Evolutionary conservation across 108 stramenopile genomes (phyloP), one percentile per base, ranked within the genome.

Genomic region (Cyclotella distinguenda): DNA sequence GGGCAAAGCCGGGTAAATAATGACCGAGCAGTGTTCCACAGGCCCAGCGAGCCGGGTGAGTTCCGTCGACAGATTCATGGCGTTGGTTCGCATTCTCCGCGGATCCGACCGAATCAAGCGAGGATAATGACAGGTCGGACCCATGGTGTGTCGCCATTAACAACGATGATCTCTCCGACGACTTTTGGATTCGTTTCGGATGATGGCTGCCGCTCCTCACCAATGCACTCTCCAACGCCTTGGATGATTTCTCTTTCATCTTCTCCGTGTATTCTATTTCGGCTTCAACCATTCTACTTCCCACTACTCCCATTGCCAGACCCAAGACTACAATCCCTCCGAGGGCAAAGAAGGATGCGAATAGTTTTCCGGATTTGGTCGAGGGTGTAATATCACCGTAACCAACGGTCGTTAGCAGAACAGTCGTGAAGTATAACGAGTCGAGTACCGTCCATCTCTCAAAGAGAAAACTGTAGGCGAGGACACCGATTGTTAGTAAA

Each of bases 381-480:
- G 1, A 34, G 3, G 39, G 26, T 4, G 43, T 43, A 19, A 86
- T 74, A 68, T 90, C 89, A 3, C 89, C 89, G 63, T 86, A 90
- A n/a, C 86, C 90, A 4, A 88, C 83, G n/a, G 87, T 91, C 16
- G 83, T 86, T 33, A 86, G 62, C 19, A 81, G 72, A 19, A 78
- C 70, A 49, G 84, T 64, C 18, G 80, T 62, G 65, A 77, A 88
- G 51, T 88, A 88, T 16, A 84, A 31, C 13, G 83, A 64, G 32
- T 65, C 54, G 15, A 74, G 25, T 23, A 74, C 18, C 10, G 77
- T 60, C 72, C 77, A 73, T 21, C 36, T 35, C 58, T 75, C 71
- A 39, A 85, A 78, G 2, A 88, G 22, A 23, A 44, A 65, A 25
- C 77, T 66, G 54, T 81, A 87, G 0, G 82, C 81, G 12, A 82